Evolutionary conservation across 805 yeast species (phyloP).

Genomic region (Komagataella mondaviorum): DNA sequence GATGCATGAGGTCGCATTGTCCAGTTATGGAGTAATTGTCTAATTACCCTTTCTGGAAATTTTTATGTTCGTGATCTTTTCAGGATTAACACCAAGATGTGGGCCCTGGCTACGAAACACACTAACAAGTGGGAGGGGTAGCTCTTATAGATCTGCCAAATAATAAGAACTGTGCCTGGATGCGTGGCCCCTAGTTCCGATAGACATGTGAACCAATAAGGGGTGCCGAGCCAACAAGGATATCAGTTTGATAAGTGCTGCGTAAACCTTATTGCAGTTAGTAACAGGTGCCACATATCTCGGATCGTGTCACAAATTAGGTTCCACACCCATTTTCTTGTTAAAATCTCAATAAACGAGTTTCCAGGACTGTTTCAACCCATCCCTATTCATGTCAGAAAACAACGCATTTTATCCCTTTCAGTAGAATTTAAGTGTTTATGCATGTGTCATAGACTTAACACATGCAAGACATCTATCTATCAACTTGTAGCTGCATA

Average conservation of each 20-base stretch:
- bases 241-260: too few relatives aligned
- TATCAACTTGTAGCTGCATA: background rate
- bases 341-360: background rate
- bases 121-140: too few relatives aligned
- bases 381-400: background rate
- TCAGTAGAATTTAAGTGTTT: background rate
- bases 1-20: background rate
- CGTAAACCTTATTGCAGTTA: too few relatives aligned
- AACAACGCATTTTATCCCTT: background rate
- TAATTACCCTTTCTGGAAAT: background rate
- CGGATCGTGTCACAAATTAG: too few relatives aligned
- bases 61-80: background rate
- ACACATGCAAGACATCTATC: background rate
- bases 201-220: too few relatives aligned
- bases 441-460: background rate
- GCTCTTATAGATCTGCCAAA: too few relatives aligned
- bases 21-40: background rate
- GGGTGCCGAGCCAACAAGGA: too few relatives aligned
- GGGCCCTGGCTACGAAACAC: too few relatives aligned
- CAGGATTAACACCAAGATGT: too few relatives aligned
- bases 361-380: background rate
- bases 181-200: too few relatives aligned
- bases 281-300: too few relatives aligned
- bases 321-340: background rate
- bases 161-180: too few relatives aligned